Conservation (phyloP, 345 rosid species). For the Populus euphratica region DNA sequence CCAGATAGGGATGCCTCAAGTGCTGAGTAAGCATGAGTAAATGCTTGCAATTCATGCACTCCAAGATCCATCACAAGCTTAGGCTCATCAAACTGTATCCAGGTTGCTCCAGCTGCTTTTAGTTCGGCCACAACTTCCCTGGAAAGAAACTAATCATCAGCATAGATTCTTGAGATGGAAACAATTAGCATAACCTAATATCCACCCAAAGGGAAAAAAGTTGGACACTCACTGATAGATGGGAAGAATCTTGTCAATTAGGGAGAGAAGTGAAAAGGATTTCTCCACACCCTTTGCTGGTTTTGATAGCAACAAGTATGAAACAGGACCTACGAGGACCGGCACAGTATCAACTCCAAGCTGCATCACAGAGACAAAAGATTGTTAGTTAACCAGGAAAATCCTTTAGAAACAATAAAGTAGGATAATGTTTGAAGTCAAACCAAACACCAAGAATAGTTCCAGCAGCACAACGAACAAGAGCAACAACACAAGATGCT, state of each 20-base stretch:
- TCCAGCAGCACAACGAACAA: not conserved
- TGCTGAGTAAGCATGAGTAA: constrained; percentile 70
- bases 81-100: constrained; percentile 97
- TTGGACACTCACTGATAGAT: constrained; percentile 65
- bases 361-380: constrained; percentile 37
- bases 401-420: not conserved
- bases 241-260: constrained; percentile 77
- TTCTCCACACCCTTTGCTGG: constrained; percentile 92
- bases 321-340: constrained; percentile 86
- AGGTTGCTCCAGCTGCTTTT: constrained; percentile 88
- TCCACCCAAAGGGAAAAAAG: not conserved
- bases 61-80: constrained; percentile 87
- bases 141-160: constrained; percentile 13
- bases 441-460: not conserved
- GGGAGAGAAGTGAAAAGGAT: constrained; percentile 73
- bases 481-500: not conserved
- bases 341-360: constrained; percentile 91
- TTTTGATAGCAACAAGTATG: constrained; percentile 88
- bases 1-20: constrained; percentile 79
- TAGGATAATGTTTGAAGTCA: not conserved
- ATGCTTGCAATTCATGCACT: constrained; percentile 66
- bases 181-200: not conserved
- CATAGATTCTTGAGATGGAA: not conserved
- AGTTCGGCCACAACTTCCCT: constrained; percentile 89
- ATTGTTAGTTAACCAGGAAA: not conserved